Evolutionary conservation across 495 filamentous ascomycete species (phyloP).

Genomic region (Penicillium roqueforti): DNA sequence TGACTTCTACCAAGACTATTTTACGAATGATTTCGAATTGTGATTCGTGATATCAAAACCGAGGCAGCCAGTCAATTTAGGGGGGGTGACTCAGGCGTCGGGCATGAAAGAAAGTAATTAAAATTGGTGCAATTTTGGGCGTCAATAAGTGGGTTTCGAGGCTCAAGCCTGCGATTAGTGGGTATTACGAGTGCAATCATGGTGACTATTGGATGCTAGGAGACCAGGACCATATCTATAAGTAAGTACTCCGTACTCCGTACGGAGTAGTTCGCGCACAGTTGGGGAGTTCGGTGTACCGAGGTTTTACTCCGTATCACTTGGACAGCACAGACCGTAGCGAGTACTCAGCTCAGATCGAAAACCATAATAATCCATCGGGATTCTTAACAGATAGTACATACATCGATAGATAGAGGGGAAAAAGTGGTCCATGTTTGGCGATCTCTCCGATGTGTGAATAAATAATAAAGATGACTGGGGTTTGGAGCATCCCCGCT

Average conservation of each 20-base stretch:
- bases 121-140: slow-evolving; percentile 6
- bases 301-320: background rate
- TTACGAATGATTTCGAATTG: background rate
- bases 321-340: slow-evolving; percentile 9
- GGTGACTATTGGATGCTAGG: background rate
- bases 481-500: slow-evolving; percentile 24
- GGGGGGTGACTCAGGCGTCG: slow-evolving; percentile 23
- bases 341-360: slow-evolving; percentile 6
- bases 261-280: background rate
- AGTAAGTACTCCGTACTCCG: background rate
- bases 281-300: background rate
- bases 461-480: slow-evolving; percentile 11
- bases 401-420: background rate
- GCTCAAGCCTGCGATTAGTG: background rate
- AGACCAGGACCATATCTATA: background rate
- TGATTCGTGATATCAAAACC: background rate
- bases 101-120: slow-evolving; percentile 22
- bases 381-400: background rate
- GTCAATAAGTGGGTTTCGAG: slow-evolving; percentile 10
- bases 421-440: slow-evolving; percentile 17
- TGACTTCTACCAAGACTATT: background rate
- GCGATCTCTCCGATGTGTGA: slow-evolving; percentile 11
- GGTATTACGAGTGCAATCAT: background rate
- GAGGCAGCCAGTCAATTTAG: slow-evolving; percentile 9
- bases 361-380: background rate